Conservation (phyloP, 805 yeast genomes). For the Blastobotrys parvus region DNA sequence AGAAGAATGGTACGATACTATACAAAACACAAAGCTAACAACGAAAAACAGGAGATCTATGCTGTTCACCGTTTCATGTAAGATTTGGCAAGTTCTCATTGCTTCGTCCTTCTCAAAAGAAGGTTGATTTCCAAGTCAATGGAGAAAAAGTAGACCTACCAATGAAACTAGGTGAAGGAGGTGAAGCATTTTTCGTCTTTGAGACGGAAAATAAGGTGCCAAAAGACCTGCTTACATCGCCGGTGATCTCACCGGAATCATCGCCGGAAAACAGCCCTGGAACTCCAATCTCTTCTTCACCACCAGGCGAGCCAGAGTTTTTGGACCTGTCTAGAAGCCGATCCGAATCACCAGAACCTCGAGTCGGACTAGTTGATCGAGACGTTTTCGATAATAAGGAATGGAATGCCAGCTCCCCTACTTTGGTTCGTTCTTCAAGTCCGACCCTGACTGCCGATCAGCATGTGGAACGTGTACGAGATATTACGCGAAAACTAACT, state of each 20-base stretch:
- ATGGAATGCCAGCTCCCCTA: neutral
- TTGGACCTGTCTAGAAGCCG: conserved; percentile 32
- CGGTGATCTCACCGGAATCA: conserved; percentile 64
- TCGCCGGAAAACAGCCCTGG: conserved; percentile 28
- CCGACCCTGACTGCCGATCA: conserved; percentile 26
- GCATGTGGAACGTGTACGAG: conserved; percentile 52
- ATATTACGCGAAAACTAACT: conserved; percentile 55
- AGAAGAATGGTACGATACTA: conserved; percentile 49
- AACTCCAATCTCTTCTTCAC: conserved; percentile 13
- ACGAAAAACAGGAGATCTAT: conserved; percentile 40
- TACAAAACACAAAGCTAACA: neutral
- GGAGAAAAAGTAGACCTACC: conserved; percentile 75
- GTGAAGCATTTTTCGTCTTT: conserved; percentile 96
- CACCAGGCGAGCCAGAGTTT: conserved; percentile 41
- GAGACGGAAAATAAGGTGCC: conserved; percentile 73
- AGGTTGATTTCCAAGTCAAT: conserved; percentile 81
- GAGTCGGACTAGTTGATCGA: neutral
- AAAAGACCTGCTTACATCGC: conserved; percentile 71
- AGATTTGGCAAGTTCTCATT: conserved; percentile 92
- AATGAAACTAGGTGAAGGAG: conserved; percentile 96
- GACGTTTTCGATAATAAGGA: neutral
- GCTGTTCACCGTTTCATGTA: conserved; percentile 94
- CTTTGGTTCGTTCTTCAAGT: conserved; percentile 9
- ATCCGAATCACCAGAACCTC: conserved; percentile 5
- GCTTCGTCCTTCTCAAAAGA: conserved; percentile 89